Conservation (phyloP, 768 basidiomycete species). For the Lactarius sanguifluus region DNA sequence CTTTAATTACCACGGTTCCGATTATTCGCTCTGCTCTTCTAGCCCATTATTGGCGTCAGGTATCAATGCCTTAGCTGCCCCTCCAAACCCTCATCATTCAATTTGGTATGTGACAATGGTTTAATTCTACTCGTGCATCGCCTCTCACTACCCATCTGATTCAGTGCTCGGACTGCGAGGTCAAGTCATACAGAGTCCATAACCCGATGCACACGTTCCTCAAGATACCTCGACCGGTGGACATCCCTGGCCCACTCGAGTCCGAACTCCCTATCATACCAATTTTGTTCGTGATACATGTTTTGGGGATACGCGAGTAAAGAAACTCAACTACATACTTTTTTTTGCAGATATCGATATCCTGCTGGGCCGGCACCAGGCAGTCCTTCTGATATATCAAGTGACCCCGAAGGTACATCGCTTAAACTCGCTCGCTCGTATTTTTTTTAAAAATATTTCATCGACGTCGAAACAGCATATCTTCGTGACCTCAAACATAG, state of each 20-base stretch:
- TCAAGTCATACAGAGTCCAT: constrained; percentile 74
- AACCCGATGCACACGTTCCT: constrained; percentile 86
- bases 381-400: constrained; percentile 38
- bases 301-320: background rate
- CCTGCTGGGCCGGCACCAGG: constrained; percentile 54
- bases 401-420: constrained; percentile 57
- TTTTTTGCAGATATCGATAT: constrained; percentile 52
- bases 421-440: background rate
- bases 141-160: constrained; percentile 1
- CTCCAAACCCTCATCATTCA: constrained; percentile 67
- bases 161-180: constrained; percentile 82
- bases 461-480: constrained; percentile 49
- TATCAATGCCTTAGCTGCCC: constrained; percentile 93
- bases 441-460: background rate
- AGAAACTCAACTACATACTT: background rate
- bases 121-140: background rate
- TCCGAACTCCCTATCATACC: constrained; percentile 63
- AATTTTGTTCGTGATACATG: constrained; percentile 49
- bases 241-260: constrained; percentile 48
- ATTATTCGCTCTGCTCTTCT: background rate
- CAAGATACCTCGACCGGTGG: constrained; percentile 79
- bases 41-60: constrained; percentile 75
- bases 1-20: background rate
- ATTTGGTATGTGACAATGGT: constrained; percentile 53
- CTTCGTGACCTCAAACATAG: constrained; percentile 58